Percentiles rank a stretch among this genome's conserved stretches.
These are phyloP conservation scores for Asclepias syriaca DNA, from an alignment of 257 asterid species.

Conservation along the genomic window DNA sequence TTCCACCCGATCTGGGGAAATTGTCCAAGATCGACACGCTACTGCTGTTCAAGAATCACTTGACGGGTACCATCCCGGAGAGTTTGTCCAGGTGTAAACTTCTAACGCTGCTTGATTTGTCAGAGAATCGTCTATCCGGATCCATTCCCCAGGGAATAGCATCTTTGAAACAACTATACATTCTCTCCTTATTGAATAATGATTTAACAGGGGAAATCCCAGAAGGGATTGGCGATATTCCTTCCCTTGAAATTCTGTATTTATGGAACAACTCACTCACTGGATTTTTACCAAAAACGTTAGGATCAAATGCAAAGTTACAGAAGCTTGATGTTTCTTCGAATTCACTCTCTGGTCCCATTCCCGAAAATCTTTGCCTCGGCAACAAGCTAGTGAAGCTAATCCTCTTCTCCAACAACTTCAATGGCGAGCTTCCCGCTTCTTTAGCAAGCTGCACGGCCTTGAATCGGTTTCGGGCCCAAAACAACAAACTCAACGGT, in stretches of 20 bases:
- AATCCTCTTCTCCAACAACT: slow-evolving; percentile 64
- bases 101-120: slow-evolving; percentile 52
- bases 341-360: slow-evolving; percentile 58
- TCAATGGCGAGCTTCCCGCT: slow-evolving; percentile 59
- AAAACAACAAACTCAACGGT: slow-evolving; percentile 70
- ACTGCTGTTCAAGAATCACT: slow-evolving; percentile 48
- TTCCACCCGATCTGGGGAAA: slow-evolving; percentile 47
- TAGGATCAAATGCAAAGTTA: slow-evolving; percentile 66
- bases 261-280: slow-evolving; percentile 85
- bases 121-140: slow-evolving; percentile 65
- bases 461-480: slow-evolving; percentile 53
- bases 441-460: slow-evolving; percentile 61
- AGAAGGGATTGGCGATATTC: slow-evolving; percentile 62
- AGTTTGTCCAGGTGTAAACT: slow-evolving; percentile 38
- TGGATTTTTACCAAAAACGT: slow-evolving; percentile 57
- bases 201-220: slow-evolving; percentile 70
- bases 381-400: slow-evolving; percentile 45
- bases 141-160: slow-evolving; percentile 50
- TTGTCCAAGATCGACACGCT: slow-evolving; percentile 44
- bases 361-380: slow-evolving; percentile 71
- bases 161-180: slow-evolving; percentile 30
- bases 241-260: slow-evolving; percentile 42
- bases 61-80: slow-evolving; percentile 55
- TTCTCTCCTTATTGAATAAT: slow-evolving; percentile 57
- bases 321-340: slow-evolving; percentile 74